Conservation (phyloP, 805 yeast species). For the Starmerella etchellsii region DNA sequence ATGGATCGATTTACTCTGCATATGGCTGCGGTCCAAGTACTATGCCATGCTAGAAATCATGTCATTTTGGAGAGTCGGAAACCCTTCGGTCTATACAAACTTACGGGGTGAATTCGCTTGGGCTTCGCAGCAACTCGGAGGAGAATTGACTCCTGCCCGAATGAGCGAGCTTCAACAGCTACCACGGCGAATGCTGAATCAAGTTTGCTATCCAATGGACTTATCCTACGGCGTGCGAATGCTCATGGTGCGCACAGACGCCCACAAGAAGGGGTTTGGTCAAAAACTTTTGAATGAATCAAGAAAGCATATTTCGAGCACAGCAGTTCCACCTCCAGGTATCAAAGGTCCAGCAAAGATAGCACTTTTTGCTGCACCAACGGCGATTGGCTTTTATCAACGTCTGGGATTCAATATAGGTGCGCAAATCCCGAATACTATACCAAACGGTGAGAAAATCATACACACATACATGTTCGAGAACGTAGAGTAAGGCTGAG, state of each 20-base stretch:
- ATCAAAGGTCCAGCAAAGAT: slow-evolving; percentile 11
- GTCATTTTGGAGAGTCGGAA: background rate
- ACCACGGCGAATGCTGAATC: slow-evolving; percentile 2
- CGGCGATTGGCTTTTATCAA: slow-evolving; percentile 14
- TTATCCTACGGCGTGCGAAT: slow-evolving; percentile 4
- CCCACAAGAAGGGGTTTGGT: slow-evolving; percentile 14
- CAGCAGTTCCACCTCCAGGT: slow-evolving; percentile 3
- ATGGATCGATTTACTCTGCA: background rate
- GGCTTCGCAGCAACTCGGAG: slow-evolving; percentile 4
- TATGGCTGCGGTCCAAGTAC: slow-evolving; percentile 1
- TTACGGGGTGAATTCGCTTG: slow-evolving; percentile 3
- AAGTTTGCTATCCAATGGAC: slow-evolving; percentile 9
- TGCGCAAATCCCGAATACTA: background rate
- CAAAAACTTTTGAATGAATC: slow-evolving; percentile 2
- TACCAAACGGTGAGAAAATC: slow-evolving; percentile 2
- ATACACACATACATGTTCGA: slow-evolving; percentile 6
- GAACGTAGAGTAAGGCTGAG: slow-evolving; percentile 4
- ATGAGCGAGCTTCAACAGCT: slow-evolving; percentile 2
- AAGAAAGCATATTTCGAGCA: background rate
- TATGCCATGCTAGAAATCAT: background rate
- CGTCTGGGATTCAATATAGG: slow-evolving; percentile 1
- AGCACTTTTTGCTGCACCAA: slow-evolving; percentile 9
- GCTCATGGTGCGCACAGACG: slow-evolving; percentile 6
- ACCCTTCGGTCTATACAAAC: background rate
- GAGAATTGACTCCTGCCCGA: slow-evolving; percentile 1